phyloP scores from a whole-genome alignment of 2,329 filamentous ascomycete genomes.

The Byssothecium circinans region DNA sequence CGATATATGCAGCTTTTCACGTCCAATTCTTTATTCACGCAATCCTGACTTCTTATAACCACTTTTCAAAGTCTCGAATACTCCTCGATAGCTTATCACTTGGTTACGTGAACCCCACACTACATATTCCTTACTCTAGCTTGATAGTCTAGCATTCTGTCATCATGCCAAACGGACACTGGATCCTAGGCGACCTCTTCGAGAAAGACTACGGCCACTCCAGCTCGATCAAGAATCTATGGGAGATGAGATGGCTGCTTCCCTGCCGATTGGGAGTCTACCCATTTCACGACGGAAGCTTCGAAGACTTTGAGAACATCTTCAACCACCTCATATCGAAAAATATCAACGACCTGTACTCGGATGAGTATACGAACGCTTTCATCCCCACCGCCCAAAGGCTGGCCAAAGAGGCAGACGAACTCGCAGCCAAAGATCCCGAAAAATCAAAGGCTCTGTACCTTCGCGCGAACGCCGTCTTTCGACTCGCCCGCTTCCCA shows the following conservation, averaged over 20 bases:
- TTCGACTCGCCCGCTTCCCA: conserved; percentile 72
- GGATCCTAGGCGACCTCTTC: conserved; percentile 43
- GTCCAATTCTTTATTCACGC: too few species aligned
- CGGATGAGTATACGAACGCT: conserved; percentile 63
- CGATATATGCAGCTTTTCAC: too few species aligned
- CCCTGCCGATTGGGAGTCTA: conserved; percentile 56
- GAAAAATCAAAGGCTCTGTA: conserved; percentile 61
- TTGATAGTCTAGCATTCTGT: too few species aligned
- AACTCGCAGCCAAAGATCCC: conserved; percentile 51
- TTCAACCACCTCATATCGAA: conserved; percentile 43
- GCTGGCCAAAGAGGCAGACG: conserved; percentile 57
- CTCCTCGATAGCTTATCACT: too few species aligned
- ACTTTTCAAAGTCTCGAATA: too few species aligned
- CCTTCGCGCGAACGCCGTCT: conserved; percentile 71
- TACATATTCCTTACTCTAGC: too few species aligned
- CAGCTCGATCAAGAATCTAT: conserved; percentile 36
- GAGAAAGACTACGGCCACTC: conserved; percentile 41
- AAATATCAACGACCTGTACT: conserved; percentile 66
- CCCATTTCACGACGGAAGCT: conserved; percentile 71
- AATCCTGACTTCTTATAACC: too few species aligned
- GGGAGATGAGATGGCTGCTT: conserved; percentile 39
- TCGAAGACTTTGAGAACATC: conserved; percentile 70
- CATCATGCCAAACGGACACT: conserved; percentile 31
- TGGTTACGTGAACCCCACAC: too few species aligned
- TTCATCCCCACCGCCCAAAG: conserved; percentile 63